Conservation (phyloP, 495 filamentous ascomycete species). For the Aspergillus egyptiacus region DNA sequence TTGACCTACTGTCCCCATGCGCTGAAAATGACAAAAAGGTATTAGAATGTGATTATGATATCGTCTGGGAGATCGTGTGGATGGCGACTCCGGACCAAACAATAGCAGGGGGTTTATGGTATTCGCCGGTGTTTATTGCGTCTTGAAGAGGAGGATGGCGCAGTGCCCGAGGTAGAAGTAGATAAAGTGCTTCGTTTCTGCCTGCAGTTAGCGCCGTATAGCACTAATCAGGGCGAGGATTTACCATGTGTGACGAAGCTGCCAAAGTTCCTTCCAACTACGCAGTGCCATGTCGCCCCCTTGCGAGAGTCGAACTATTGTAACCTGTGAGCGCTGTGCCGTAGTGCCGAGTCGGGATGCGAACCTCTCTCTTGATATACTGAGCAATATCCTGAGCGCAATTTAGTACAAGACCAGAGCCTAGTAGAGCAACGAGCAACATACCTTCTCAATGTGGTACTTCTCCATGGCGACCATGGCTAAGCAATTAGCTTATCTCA, state of each 20-base stretch:
- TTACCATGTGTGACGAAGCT: slow-evolving; percentile 98
- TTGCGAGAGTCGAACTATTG: slow-evolving; percentile 80
- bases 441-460: slow-evolving; percentile 87
- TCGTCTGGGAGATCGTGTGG: slow-evolving; percentile 9
- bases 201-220: slow-evolving; percentile 7
- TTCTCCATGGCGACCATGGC: slow-evolving; percentile 92
- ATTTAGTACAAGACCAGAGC: slow-evolving; percentile 17
- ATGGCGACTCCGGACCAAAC: neutral
- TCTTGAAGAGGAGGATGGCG: slow-evolving; percentile 98
- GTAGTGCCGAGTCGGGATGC: slow-evolving; percentile 16
- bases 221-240: slow-evolving; percentile 9
- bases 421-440: slow-evolving; percentile 10
- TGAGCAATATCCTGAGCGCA: slow-evolving; percentile 79
- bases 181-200: slow-evolving; percentile 99
- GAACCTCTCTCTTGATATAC: slow-evolving; percentile 92
- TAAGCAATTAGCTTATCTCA: slow-evolving; percentile 34
- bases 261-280: slow-evolving; percentile 96
- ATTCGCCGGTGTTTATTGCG: slow-evolving; percentile 55
- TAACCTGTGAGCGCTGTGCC: slow-evolving; percentile 21
- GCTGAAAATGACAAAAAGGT: slow-evolving; percentile 7
- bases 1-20: neutral
- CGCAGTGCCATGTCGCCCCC: slow-evolving; percentile 97
- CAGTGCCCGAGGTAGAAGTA: slow-evolving; percentile 99
- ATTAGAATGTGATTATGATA: neutral
- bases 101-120: neutral